These are phyloP conservation scores for Populus davidiana DNA, from an alignment of 345 rosid species.

Conservation along the genomic window DNA sequence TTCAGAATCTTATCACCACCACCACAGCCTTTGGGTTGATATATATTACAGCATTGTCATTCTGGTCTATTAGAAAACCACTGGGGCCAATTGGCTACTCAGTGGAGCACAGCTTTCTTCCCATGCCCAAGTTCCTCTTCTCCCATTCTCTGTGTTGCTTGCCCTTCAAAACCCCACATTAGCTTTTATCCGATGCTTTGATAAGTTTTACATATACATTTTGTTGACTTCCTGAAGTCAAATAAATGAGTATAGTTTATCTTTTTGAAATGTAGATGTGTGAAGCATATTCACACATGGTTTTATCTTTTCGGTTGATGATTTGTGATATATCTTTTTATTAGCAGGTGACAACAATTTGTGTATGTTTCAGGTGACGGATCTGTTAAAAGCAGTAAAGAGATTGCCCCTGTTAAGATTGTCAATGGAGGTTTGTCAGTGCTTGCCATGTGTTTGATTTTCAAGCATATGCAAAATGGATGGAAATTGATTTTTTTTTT, in stretches of 20 bases:
- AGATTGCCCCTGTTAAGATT: conserved; percentile 51
- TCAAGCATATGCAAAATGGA: conserved; percentile 1
- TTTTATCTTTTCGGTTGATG: background rate
- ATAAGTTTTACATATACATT: too few species aligned
- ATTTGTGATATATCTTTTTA: background rate
- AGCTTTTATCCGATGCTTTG: background rate
- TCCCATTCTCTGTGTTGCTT: background rate
- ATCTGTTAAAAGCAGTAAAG: conserved; percentile 35
- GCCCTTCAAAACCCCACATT: background rate
- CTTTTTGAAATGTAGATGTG: too few species aligned
- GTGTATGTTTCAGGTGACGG: conserved; percentile 47
- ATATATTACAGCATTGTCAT: background rate
- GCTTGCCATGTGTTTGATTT: conserved; percentile 18
- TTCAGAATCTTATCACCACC: background rate
- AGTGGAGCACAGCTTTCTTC: background rate
- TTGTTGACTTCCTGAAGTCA: too few species aligned
- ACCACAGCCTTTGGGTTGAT: background rate
- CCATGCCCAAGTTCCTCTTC: background rate
- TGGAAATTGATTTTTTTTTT: conserved; percentile 18
- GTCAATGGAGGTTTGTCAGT: conserved; percentile 86
- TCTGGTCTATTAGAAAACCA: background rate
- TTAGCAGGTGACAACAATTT: conserved; percentile 17
- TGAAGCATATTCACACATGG: background rate
- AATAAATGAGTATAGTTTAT: too few species aligned
- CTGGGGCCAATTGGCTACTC: background rate